Evolutionary conservation across 129 eudicot genomes (phyloP), one percentile per base, ranked within the genome.

Genomic region (Artemisia argyi): DNA sequence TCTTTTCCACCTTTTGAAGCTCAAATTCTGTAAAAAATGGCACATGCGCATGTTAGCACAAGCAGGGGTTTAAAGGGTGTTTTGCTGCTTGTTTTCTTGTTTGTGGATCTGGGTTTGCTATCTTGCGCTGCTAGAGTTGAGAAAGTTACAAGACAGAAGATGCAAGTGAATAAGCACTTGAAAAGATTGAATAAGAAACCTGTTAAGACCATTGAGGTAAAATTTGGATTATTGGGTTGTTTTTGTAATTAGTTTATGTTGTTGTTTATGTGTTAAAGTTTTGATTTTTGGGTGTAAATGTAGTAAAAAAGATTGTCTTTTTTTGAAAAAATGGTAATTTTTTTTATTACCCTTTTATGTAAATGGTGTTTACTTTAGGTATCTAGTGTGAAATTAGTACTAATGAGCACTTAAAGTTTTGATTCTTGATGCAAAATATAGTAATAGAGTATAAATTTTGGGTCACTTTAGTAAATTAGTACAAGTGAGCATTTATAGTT

Each of bases 181-280:
- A 92, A 92, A 13, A 80, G 98, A 55, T 84, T 92, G 72, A 92
- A 92, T 71, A 92, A 92, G 64, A 74, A 85, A 11, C 87, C 98
- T 16, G 57, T 92, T 47, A 87, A 89, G 74, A 79, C 87, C 83
- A 92, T 92, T 87, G 75, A 85, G 98, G 98, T 91, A 44, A 58
- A 64, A 26, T 55, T 28, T 39, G 28, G 7, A 26, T 39, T 18
- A 50, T 39, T 64, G 20, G 16, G 16, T 53, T 18, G 20, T 14
- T 69, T 9, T 20, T 35, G 0, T 32, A 32, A 32, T 32, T 32
- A 32, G 42, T 32, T 32, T 0, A 0, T 30, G 42, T 32, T 32
- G 42, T 0, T 32, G 9, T 39, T 1, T 7, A 39, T 39, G 46
- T 39, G 46, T 39, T 39, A 39, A 39, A 39, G 46, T 39, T 39